Conservation (phyloP, 345 rosid species). For the Linum lewisii region DNA sequence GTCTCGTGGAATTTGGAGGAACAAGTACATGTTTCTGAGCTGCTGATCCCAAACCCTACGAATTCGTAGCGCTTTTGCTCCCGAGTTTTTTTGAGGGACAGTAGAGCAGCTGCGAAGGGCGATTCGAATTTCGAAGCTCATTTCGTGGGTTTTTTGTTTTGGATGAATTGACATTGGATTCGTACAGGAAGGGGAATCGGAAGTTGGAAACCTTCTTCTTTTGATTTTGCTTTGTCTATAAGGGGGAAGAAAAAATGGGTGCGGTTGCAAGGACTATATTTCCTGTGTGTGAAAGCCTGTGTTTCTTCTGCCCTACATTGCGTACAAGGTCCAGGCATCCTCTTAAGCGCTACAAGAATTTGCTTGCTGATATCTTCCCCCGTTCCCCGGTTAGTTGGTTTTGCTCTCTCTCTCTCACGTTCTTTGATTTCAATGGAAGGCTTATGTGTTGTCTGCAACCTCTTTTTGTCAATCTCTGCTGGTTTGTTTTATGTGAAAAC, state of each 20-base stretch:
- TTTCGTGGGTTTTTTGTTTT: too few relatives aligned
- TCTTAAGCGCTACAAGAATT: conserved; percentile 57
- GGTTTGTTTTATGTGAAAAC: too few relatives aligned
- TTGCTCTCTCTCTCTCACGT: background rate
- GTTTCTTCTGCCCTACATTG: conserved; percentile 52
- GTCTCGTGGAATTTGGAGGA: too few relatives aligned
- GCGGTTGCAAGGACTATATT: conserved; percentile 36
- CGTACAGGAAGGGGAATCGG: too few relatives aligned
- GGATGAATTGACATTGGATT: too few relatives aligned
- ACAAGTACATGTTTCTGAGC: too few relatives aligned
- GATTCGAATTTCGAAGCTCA: too few relatives aligned
- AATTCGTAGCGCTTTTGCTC: too few relatives aligned
- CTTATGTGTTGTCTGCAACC: background rate
- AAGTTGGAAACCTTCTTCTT: background rate
- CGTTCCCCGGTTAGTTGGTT: conserved; percentile 35
- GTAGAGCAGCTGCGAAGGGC: too few relatives aligned
- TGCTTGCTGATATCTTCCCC: conserved; percentile 54
- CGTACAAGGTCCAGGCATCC: conserved; percentile 71
- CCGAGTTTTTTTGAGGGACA: too few relatives aligned
- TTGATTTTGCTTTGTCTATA: background rate
- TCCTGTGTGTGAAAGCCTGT: conserved; percentile 48
- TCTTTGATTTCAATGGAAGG: background rate
- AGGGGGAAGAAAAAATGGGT: conserved; percentile 15
- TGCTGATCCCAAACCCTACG: too few relatives aligned
- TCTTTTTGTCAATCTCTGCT: background rate